Evolutionary conservation across 768 basidiomycete species (phyloP).

Genomic region (Mycena sanguinolenta): DNA sequence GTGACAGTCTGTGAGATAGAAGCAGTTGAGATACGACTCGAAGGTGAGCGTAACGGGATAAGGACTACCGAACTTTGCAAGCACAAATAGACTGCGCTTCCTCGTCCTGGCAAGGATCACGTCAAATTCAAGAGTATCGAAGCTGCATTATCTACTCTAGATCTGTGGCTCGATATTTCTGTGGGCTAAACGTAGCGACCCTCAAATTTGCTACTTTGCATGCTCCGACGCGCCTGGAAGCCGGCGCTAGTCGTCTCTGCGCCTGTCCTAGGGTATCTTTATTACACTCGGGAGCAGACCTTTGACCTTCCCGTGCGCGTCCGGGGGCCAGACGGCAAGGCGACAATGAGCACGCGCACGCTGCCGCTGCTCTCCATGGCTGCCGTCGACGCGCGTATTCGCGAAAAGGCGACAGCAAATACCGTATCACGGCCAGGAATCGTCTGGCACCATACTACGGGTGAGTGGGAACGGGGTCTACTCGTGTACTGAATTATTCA

Average conservation of each 20-base stretch:
- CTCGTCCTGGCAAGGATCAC: no score
- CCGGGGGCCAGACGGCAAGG: constrained; percentile 70
- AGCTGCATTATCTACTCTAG: no score
- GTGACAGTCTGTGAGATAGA: no score
- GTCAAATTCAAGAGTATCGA: no score
- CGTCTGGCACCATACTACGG: constrained; percentile 81
- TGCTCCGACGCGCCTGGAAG: constrained; percentile 79
- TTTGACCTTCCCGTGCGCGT: constrained; percentile 73
- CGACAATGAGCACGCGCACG: constrained; percentile 64
- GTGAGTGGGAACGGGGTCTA: neutral
- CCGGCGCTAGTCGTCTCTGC: constrained; percentile 69
- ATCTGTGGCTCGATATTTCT: neutral
- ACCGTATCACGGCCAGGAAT: constrained; percentile 64
- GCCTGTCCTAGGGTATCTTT: constrained; percentile 71
- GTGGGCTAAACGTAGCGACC: neutral
- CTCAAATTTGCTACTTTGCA: constrained; percentile 40
- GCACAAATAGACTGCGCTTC: no score
- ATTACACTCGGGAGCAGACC: constrained; percentile 65
- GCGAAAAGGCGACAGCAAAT: constrained; percentile 63
- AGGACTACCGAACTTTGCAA: no score
- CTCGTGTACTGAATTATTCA: neutral
- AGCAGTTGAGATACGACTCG: no score
- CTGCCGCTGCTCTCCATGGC: constrained; percentile 70
- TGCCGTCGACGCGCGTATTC: constrained; percentile 69
- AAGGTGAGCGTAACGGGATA: no score